Base-by-base conservation (phyloP, 2,329 filamentous ascomycete genomes). In the Phialophora tarda region DNA sequence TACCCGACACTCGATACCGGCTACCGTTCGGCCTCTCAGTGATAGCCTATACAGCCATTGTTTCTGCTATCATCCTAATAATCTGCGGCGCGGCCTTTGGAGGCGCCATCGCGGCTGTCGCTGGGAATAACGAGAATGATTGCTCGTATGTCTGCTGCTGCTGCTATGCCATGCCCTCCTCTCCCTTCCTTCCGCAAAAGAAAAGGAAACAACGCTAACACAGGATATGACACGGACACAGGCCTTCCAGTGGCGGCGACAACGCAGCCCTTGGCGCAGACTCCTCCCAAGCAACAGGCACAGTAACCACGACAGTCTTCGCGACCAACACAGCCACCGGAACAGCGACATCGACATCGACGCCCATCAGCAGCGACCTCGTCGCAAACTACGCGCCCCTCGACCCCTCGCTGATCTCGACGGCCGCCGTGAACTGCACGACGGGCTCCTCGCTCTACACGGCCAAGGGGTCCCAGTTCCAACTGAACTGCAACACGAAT, bases 61-160 rank as follows among this genome's bases (percentile, higher is more conserved):
- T 57, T 17, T 26, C 30, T 41, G 17, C 30, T 12, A n/a, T 57
- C n/a, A 21, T 38, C 3, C 28, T 57, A 5, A n/a, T 38, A 5
- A 57, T 57, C 14, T 38, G 26, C 21, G 54, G 28, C 54, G 54
- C 30, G 14, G 30, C n/a, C 2, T 57, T 57, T 32, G 54, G 54
- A 57, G 54, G 54, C 26, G 54, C 28, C 12, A 32, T 57, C 23
- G 54, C 26, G 2, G 54, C 54, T 10, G 30, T 57, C 28, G 54
- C 54, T 8, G 26, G 26, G 26, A 57, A 8, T 8, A 41, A 57
- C 11, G 30, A 38, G 8, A 14, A 57, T 2, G 26, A 21, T 26
- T 57, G 54, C 54, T 57, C 54, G 54, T 57, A 57, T 38, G 54
- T 34, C 23, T 54, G 8, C 53, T n/a, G 21, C 17, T 38, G 8